Percentiles rank a stretch among this genome's conserved stretches.
Conservation (phyloP, 176 grass and related monocot genomes). For the Tillandsia fasciculata region DNA sequence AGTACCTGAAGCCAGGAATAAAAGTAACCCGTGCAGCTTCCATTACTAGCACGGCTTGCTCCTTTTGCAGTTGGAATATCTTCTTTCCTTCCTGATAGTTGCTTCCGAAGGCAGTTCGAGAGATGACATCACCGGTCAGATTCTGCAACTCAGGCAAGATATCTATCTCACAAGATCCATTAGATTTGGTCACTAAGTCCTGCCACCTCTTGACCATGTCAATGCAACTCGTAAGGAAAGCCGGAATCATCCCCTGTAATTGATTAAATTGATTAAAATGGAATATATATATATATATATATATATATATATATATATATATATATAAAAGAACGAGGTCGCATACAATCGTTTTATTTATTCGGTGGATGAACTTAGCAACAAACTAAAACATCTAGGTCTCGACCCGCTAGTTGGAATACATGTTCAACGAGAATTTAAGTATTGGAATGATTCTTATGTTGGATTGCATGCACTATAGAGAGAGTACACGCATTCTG, state of each 20-base stretch:
- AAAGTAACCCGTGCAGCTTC: constrained; percentile 15
- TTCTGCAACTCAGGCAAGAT: constrained; percentile 31
- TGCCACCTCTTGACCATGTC: constrained; percentile 31
- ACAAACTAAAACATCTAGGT: too few relatives aligned
- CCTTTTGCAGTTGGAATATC: constrained; percentile 33
- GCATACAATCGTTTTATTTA: too few relatives aligned
- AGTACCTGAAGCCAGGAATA: constrained; percentile 30
- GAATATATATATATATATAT: too few relatives aligned
- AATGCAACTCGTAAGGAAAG: constrained; percentile 19
- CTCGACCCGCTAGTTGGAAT: background rate
- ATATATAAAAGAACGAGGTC: too few relatives aligned
- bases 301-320: too few relatives aligned
- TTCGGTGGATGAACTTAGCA: too few relatives aligned
- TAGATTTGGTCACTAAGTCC: background rate
- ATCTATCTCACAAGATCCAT: constrained; percentile 24
- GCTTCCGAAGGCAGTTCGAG: constrained; percentile 35
- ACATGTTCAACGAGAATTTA: background rate
- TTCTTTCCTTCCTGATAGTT: constrained; percentile 30
- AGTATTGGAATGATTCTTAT: background rate
- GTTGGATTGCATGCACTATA: too few relatives aligned
- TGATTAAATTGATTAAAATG: background rate
- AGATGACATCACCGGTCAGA: constrained; percentile 35
- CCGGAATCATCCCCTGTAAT: constrained; percentile 31
- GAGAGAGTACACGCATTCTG: too few relatives aligned
- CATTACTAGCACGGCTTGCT: constrained; percentile 18